Conservation (phyloP, 2,329 filamentous ascomycete genomes). For the Pochonia chlamydosporia region DNA sequence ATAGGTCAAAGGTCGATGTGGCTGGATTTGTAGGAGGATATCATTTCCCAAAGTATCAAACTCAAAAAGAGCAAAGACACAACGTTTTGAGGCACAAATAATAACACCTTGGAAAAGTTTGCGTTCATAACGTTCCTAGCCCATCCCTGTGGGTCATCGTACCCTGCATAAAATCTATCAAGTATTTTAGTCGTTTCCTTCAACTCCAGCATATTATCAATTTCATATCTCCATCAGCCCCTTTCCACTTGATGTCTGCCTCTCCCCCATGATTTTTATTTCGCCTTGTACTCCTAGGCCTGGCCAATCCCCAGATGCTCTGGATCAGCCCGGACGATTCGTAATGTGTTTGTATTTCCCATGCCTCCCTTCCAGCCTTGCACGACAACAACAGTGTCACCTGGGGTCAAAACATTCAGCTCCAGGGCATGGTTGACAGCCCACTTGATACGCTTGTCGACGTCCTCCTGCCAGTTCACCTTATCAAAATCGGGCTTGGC, state of each 20-base stretch:
- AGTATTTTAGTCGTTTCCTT: neutral
- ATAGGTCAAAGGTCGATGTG: no score
- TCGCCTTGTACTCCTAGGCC: slow-evolving; percentile 12
- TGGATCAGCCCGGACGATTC: slow-evolving; percentile 56
- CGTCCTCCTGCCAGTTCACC: slow-evolving; percentile 97
- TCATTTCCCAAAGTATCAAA: no score
- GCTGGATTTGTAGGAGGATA: no score
- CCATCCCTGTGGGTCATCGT: neutral
- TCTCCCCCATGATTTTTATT: neutral
- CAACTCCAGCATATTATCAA: slow-evolving; percentile 1
- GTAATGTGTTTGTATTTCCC: slow-evolving; percentile 82
- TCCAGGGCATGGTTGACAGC: slow-evolving; percentile 81
- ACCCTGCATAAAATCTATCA: neutral
- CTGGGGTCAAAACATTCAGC: slow-evolving; percentile 67
- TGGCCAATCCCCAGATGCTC: slow-evolving; percentile 53
- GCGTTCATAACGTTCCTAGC: neutral
- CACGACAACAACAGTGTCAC: slow-evolving; percentile 74
- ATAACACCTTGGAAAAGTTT: neutral
- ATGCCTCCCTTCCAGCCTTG: slow-evolving; percentile 90
- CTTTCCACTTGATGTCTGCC: neutral
- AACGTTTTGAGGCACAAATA: neutral
- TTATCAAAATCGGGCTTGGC: slow-evolving; percentile 89
- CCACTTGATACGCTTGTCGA: slow-evolving; percentile 97
- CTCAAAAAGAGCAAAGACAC: no score
- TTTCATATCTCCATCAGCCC: neutral